Evolutionary conservation across 1,139 yeast species (phyloP), one percentile per base, ranked within the genome.

Genomic region (Arxiozyma slooffiae): DNA sequence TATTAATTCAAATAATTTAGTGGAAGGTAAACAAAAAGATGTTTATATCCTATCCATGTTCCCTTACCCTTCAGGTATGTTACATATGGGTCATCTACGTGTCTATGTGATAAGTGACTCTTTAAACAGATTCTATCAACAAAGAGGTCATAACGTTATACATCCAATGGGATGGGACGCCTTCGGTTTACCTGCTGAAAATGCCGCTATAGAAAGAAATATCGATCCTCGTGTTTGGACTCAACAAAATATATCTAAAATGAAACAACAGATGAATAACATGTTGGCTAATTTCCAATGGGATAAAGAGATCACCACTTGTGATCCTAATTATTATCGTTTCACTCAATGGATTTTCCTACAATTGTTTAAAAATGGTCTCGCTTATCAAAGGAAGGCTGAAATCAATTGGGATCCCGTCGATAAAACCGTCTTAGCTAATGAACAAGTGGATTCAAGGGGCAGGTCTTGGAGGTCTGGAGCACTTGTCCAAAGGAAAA

Each of bases 101-200:
- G 97, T 92, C 0, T 92, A 87, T 67, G 85, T 96, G 1, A 88
- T 92, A 42, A 82, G 92, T 60, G 98, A 92, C 66, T 85, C 82
- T 1, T 66, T 92, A 40, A 79, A 95, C 1, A 71, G 97, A 57
- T 92, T 79, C 67, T 79, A 87, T 59, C 72, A 94, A 55, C 76
- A 86, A 69, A 78, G 77, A 51, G 97, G 96, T 0, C 78, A 75
- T 56, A 71, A 81, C 43, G 96, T 90, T 18, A 75, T 90, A 6
- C 96, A 92, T 64, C 97, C 98, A 0, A 90, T 92, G 95, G 98
- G 98, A 0, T 92, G 97, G 97, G 98, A 92, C 72, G 96, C 97
- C 0, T 92, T 92, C 73, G 98, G 98, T 0, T 73, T 92, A 41
- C 98, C 98, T 0, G 98, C 98, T 0, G 98, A 92, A 64, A 92